Percentiles rank a stretch among this genome's conserved stretches.
Evolutionary conservation across 495 filamentous ascomycete genomes (phyloP).

Genomic region (Aspergillus kassunensis): DNA sequence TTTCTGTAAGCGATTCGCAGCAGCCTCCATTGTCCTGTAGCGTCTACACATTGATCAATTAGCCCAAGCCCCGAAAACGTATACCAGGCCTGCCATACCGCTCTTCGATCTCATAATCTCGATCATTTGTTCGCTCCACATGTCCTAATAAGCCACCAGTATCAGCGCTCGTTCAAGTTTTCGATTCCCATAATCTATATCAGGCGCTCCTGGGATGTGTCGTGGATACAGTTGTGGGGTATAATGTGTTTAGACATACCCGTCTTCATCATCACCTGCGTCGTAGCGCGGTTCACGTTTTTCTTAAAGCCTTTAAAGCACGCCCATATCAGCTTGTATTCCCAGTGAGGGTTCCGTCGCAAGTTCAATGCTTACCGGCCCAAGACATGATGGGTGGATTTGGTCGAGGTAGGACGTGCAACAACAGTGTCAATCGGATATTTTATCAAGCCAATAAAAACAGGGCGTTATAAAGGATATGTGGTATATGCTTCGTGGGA

Average conservation of each 20-base stretch:
- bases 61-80: background rate
- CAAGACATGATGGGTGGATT: constrained; percentile 53
- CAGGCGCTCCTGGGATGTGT: constrained; percentile 2
- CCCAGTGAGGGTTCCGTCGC: background rate
- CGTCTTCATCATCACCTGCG: constrained; percentile 99
- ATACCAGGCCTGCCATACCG: constrained; percentile 49
- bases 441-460: background rate
- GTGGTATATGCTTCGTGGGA: background rate
- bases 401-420: background rate
- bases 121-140: constrained; percentile 96
- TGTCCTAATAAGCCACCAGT: constrained; percentile 56
- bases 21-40: constrained; percentile 94
- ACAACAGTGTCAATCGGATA: background rate
- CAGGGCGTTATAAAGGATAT: background rate
- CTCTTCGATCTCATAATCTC: constrained; percentile 98
- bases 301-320: constrained; percentile 83
- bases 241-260: constrained; percentile 45
- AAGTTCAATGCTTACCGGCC: constrained; percentile 47
- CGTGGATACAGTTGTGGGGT: constrained; percentile 6
- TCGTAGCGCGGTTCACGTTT: constrained; percentile 96
- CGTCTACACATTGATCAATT: constrained; percentile 51
- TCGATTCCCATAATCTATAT: background rate
- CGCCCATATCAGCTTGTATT: constrained; percentile 7
- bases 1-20: constrained; percentile 86
- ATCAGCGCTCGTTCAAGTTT: constrained; percentile 19